A percentile compares a stretch with the other conserved stretches of the same genome.
Conservation (phyloP, 495 filamentous ascomycete species). For the Entonaema liquescens region DNA sequence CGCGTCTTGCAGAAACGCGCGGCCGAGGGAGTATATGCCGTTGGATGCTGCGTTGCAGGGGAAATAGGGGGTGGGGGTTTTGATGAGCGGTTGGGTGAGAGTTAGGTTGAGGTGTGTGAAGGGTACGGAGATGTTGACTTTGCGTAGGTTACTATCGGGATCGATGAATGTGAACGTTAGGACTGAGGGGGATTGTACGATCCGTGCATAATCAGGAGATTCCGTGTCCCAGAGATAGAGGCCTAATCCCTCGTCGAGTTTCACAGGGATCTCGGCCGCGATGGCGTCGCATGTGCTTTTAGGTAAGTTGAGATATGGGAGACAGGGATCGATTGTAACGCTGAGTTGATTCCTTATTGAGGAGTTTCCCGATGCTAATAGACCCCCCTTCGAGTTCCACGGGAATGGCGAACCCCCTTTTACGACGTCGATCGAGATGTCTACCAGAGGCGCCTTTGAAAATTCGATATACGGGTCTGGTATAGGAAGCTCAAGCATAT, state of each 20-base stretch:
- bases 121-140: constrained; percentile 59
- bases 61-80: constrained; percentile 54
- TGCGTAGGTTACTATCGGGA: constrained; percentile 29
- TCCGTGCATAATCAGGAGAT: constrained; percentile 45
- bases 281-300: constrained; percentile 57
- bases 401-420: constrained; percentile 30
- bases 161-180: constrained; percentile 56
- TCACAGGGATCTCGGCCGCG: constrained; percentile 53
- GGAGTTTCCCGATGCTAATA: constrained; percentile 25
- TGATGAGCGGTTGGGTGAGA: constrained; percentile 56
- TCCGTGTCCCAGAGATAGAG: constrained; percentile 61
- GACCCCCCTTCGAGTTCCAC: constrained; percentile 19
- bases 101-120: constrained; percentile 60
- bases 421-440: constrained; percentile 29
- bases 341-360: constrained; percentile 16
- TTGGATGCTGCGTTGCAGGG: constrained; percentile 51
- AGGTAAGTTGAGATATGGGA: constrained; percentile 59
- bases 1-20: constrained; percentile 63
- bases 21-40: constrained; percentile 51
- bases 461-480: constrained; percentile 3
- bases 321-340: constrained; percentile 16
- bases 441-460: constrained; percentile 1
- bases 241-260: constrained; percentile 43
- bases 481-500: constrained; percentile 18
- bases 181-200: constrained; percentile 55